Evolutionary conservation across 2,329 filamentous ascomycete species (phyloP).

Genomic region (Hawksworthiomyces lignivorus): DNA sequence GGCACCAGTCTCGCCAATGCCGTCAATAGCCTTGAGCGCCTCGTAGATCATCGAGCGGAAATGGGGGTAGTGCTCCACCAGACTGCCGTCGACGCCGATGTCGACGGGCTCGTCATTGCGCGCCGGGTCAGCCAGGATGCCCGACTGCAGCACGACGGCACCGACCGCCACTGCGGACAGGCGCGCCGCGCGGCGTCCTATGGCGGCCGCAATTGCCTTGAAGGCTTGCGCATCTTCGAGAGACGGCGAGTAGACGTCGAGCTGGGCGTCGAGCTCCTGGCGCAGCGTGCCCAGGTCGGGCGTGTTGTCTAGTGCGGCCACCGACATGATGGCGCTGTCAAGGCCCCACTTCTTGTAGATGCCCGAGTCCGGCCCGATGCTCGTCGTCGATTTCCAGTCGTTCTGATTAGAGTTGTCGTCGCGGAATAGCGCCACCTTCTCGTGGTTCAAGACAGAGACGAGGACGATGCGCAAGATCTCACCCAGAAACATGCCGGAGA

Average conservation of each 20-base stretch:
- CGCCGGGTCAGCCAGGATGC: constrained; percentile 54
- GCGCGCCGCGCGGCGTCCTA: constrained; percentile 81
- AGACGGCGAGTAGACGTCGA: constrained; percentile 68
- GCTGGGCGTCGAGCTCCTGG: constrained; percentile 66
- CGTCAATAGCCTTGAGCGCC: constrained; percentile 65
- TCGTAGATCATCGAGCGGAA: constrained; percentile 86
- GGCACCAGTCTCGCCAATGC: constrained; percentile 71
- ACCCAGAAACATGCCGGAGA: constrained; percentile 96
- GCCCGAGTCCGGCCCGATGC: constrained; percentile 54
- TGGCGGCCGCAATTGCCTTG: constrained; percentile 71
- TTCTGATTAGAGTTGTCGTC: constrained; percentile 67
- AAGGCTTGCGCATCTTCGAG: constrained; percentile 83
- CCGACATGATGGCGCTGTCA: constrained; percentile 83
- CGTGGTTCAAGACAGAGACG: constrained; percentile 62
- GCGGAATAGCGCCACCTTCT: constrained; percentile 62
- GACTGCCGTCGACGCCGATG: constrained; percentile 86
- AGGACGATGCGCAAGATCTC: constrained; percentile 81
- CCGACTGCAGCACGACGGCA: constrained; percentile 74
- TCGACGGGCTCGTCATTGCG: constrained; percentile 65
- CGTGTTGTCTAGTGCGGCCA: constrained; percentile 73
- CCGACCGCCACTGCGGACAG: constrained; percentile 82
- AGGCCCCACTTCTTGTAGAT: constrained; percentile 80
- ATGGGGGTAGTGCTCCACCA: constrained; percentile 92
- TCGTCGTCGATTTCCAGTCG: constrained; percentile 62
- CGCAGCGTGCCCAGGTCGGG: constrained; percentile 65